Base-by-base conservation (phyloP, 305 asterid species). In the Solanum hybrid region DNA sequence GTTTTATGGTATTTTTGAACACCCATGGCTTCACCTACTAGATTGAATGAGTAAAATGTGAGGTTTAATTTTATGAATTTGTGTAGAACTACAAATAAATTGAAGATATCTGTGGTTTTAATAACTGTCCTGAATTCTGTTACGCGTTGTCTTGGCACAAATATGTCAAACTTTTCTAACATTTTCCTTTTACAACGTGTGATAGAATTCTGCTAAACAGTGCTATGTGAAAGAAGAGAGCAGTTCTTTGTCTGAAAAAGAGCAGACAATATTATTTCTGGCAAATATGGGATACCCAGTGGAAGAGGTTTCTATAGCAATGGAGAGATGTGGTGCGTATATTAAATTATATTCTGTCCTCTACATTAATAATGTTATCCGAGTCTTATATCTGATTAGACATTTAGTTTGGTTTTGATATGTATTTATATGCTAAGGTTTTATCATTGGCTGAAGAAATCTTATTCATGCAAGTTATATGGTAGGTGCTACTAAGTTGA, bases 321-420 rank as follows among this genome's bases (percentile, higher is more conserved):
- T 96, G 93, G 94, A 95, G 12, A 95, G 97, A 96, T 95, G 97
- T 92, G 96, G 99, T 96, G 38, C 2, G 96, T 93, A 51, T 88
- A 81, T 90, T 75, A 37, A 78, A 35, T 78, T 64, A 26, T 82
- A 34, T 72, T 45, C 77, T 88, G 42, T 76, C 27, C 34, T 78
- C 51, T 29, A 31, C 38, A 4, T 88, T 26, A 88, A 29, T 78
- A 26, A 14, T 89, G 64, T 78, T n/a, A 72, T 40, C 42, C 40
- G 2, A 36, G 9, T 29, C 9, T 26, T 36, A 5, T 71, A 87
- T 35, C 36, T 72, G 56, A 32, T 35, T 45, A 12, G 26, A 51
- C 72, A 27, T 64, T 14, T 87, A 35, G 79, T 80, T 81, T 37
- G n/a, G 60, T 76, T 87, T 73, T 89, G 14, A 64, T 76, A 87